These are phyloP conservation scores for Solanum stenotomum DNA, from an alignment of 257 asterid genomes.

Conservation along the genomic window DNA sequence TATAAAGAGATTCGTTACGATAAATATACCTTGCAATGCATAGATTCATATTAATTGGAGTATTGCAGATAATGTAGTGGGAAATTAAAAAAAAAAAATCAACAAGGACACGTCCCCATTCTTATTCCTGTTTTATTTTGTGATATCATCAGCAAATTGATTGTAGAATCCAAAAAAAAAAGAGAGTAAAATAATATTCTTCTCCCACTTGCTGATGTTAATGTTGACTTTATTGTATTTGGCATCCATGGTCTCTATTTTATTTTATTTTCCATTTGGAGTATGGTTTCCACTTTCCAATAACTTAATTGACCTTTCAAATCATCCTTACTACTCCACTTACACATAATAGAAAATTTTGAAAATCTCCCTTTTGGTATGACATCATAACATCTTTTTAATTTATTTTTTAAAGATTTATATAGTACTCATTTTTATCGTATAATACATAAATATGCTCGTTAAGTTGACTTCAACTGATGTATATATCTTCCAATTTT, in stretches of 20 bases:
- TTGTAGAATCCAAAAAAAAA: not conserved
- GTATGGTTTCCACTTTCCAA: not conserved
- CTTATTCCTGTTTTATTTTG: not conserved
- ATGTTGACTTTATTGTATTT: not conserved
- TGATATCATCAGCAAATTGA: not conserved
- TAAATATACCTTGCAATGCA: too few species aligned
- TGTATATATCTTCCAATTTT: too few species aligned
- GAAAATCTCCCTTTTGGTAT: not conserved
- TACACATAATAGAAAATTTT: not conserved
- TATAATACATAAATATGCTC: not conserved
- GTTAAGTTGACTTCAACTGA: not conserved
- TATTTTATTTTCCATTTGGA: not conserved
- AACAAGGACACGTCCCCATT: not conserved
- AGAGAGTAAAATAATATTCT: not conserved
- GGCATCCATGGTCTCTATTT: not conserved
- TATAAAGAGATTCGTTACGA: fast-evolving
- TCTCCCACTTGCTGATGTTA: not conserved
- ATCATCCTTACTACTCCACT: not conserved
- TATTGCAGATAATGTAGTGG: not conserved
- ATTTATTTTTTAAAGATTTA: too few species aligned
- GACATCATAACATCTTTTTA: not conserved
- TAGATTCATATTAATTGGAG: not conserved
- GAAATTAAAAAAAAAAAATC: not conserved
- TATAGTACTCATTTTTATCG: too few species aligned
- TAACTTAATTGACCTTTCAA: not conserved